Base-by-base conservation (phyloP, 176 grass and related monocot genomes). In the Lolium multiflorum region DNA sequence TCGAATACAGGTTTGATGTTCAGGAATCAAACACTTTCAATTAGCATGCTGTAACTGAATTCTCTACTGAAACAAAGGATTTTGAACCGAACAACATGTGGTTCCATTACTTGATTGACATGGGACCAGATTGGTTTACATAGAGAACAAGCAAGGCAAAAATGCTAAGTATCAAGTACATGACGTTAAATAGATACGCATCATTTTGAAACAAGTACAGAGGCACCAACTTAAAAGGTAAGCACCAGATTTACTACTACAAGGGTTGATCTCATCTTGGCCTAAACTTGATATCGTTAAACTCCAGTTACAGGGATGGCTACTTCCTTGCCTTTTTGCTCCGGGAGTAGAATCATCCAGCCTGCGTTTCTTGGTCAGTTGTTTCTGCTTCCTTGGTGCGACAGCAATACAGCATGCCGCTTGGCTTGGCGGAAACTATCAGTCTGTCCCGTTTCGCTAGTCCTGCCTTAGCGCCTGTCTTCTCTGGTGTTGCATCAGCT, bases 341-440 rank as follows among this genome's bases (percentile, higher is more conserved):
- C 65, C 21, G 79, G 91, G 93, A 57, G 89, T 95, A 44, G 83
- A 59, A 48, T 3, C 62, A 16, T 92, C 89, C 72, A 78, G 71
- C 61, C 93, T 95, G 31, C 91, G 87, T 82, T 95, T 95, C 91
- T 90, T 93, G 18, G 61, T 76, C n/a, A 98, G 93, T 13, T 92
- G 83, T 68, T 92, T 95, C 0, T 72, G 86, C 78, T 98, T 98
- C 80, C 93, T 89, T 18, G 93, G 86, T 81, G 93, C 91, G 38
- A 98, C 93, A 28, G 93, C 77, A 11, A 93, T n/a, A n/a, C n/a
- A n/a, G n/a, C n/a, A n/a, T 77, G 95, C 9, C 93, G 86, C 77
- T 98, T 98, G 35, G 31, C 47, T 51, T 83, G 85, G n/a, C 17
- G 31, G 71, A 31, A 28, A 21, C 59, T 64, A 15, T 83, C 37